Percentiles rank a stretch among this genome's conserved stretches.
These are phyloP conservation scores for Endoconidiophora polonica DNA, from an alignment of 2,329 filamentous ascomycete species.

Conservation along the genomic window DNA sequence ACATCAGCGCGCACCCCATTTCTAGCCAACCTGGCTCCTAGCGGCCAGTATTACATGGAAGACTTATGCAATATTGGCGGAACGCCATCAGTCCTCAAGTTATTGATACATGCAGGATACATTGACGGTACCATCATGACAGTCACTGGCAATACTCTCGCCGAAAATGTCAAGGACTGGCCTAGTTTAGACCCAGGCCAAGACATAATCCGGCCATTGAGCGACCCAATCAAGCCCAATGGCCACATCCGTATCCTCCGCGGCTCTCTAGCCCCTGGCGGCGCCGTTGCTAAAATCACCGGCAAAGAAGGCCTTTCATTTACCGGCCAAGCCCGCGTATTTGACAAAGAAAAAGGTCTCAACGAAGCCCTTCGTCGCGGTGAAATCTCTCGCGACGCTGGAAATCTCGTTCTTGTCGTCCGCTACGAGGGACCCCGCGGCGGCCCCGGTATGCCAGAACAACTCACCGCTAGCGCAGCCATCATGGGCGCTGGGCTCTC, in stretches of 20 bases:
- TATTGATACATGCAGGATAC: constrained; percentile 58
- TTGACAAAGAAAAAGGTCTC: constrained; percentile 69
- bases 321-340: constrained; percentile 64
- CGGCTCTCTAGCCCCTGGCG: constrained; percentile 76
- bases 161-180: constrained; percentile 62
- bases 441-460: constrained; percentile 91
- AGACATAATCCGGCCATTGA: constrained; percentile 63
- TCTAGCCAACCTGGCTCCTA: constrained; percentile 71
- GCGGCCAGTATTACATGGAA: constrained; percentile 72
- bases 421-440: constrained; percentile 89
- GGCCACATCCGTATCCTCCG: constrained; percentile 80
- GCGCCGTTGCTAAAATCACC: constrained; percentile 89
- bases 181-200: constrained; percentile 65
- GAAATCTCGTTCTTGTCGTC: constrained; percentile 78
- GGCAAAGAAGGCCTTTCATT: constrained; percentile 83
- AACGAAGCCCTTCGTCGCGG: constrained; percentile 59
- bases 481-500: constrained; percentile 83
- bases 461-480: constrained; percentile 71
- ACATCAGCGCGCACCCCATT: constrained; percentile 72
- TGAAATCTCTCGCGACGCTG: constrained; percentile 33
- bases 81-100: constrained; percentile 70
- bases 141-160: constrained; percentile 69
- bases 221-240: constrained; percentile 56
- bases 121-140: constrained; percentile 66
- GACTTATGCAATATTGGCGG: constrained; percentile 77